Evolutionary conservation across 495 filamentous ascomycete genomes (phyloP).

Genomic region (Lepidopterella palustris): DNA sequence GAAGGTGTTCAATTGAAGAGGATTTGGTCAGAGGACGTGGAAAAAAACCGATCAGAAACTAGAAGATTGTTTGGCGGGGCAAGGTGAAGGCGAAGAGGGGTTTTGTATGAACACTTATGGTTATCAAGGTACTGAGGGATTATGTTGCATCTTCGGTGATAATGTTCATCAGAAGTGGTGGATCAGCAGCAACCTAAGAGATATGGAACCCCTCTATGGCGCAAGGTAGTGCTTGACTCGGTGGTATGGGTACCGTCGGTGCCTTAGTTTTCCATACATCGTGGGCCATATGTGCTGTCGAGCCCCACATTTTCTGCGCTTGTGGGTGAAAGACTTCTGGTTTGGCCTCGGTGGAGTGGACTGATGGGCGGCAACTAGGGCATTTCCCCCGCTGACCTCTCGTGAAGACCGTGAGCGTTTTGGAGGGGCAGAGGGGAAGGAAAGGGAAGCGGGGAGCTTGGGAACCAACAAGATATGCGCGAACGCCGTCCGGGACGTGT

Average conservation of each 20-base stretch:
- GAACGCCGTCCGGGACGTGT: no score
- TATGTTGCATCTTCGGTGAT: no score
- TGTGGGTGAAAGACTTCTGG: background rate
- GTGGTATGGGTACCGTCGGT: background rate
- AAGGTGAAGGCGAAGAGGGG: no score
- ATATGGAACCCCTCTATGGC: no score
- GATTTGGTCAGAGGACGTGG: no score
- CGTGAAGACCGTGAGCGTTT: background rate
- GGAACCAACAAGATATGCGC: background rate
- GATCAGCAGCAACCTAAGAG: no score
- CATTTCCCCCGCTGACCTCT: background rate
- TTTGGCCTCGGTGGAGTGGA: background rate
- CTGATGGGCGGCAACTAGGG: background rate
- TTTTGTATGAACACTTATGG: no score
- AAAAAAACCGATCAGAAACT: no score
- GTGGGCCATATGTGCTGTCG: background rate
- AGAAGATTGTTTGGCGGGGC: no score
- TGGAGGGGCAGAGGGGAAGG: background rate
- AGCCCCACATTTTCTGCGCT: background rate
- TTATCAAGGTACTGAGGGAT: no score
- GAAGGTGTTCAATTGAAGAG: no score
- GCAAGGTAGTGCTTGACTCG: background rate
- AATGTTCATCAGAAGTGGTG: no score
- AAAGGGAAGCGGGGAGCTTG: background rate
- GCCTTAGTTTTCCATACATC: background rate